Evolutionary conservation across 257 asterid genomes (phyloP), one percentile per base, ranked within the genome.

Genomic region (Ehretia macrophylla): DNA sequence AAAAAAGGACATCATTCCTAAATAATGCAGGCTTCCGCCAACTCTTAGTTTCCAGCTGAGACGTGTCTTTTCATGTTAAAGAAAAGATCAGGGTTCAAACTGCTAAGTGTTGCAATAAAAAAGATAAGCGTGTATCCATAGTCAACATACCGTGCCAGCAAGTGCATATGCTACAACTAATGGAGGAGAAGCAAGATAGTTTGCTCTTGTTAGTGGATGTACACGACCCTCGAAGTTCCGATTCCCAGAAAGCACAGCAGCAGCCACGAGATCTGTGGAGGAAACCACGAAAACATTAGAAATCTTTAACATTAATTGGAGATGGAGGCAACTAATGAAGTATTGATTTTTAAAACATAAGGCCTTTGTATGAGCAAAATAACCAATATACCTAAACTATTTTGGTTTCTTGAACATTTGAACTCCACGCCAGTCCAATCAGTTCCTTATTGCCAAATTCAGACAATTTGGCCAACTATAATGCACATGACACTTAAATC

Each of bases 181-280:
- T 0, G 96, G 97, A 18, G 97, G 96, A 18, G 96, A 90, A 56
- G 90, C 95, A 42, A 87, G 96, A 77, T 90, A 87, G 65, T 90
- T 90, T 12, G 97, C 97, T 75, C 97, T 82, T 46, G 97, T 90
- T 59, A 87, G 71, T 5, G 97, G 85, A 80, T 90, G 97, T 46
- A 90, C 95, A 72, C 96, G 96, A 9, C 97, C 96, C 77, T 90
- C 97, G 19, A 90, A 90, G 76, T 90, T 90, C 37, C 97, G 71
- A 66, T 90, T 90, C 63, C 97, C 97, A 66, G 97, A 90, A 10
- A 90, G 95, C 51, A 90, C 96, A 40, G 96, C 95, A 65, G 97
- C 88, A 71, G 85, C 97, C 39, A 90, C 88, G 68, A 87, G 78
- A 67, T 90, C 96, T 90, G 75, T 60, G 55, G 42, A 72, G 58